These are phyloP conservation scores for Cryptococcus sp. DNA, from an alignment of 1,284 basidiomycete species.

Conservation along the genomic window DNA sequence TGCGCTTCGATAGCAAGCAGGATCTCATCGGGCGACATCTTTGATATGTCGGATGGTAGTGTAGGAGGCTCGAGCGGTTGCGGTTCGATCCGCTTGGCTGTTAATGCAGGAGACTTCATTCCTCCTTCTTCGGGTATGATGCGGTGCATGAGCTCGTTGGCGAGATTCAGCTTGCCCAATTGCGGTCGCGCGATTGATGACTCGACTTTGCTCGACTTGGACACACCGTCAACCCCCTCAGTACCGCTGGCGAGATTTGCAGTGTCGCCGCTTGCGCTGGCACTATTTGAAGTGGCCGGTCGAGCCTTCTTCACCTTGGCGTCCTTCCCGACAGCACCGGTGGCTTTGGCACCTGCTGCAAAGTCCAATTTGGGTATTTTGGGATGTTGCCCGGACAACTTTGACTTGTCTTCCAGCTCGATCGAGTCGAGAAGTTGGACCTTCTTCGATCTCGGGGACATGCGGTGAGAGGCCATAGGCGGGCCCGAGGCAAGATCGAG, in stretches of 20 bases:
- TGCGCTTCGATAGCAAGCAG: conserved; percentile 55
- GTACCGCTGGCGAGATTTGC: not conserved
- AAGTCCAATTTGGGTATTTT: conserved; percentile 48
- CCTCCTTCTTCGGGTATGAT: conserved; percentile 9
- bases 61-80: conserved; percentile 25
- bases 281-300: conserved; percentile 9
- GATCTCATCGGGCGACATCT: conserved; percentile 55
- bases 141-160: conserved; percentile 16
- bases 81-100: conserved; percentile 39
- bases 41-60: conserved; percentile 38
- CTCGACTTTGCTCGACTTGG: not conserved
- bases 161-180: conserved; percentile 9
- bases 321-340: conserved; percentile 39
- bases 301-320: conserved; percentile 24
- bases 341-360: conserved; percentile 45
- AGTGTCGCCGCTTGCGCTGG: not conserved
- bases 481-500: conserved; percentile 57
- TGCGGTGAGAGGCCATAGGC: conserved; percentile 50
- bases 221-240: not conserved
- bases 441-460: conserved; percentile 51
- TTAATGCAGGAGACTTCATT: conserved; percentile 46
- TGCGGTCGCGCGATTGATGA: conserved; percentile 6
- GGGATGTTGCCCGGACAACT: conserved; percentile 49
- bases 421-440: conserved; percentile 52
- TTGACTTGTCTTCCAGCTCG: conserved; percentile 50